Evolutionary conservation across 345 rosid species (phyloP).

Genomic region (Chamaenerion angustifolium): DNA sequence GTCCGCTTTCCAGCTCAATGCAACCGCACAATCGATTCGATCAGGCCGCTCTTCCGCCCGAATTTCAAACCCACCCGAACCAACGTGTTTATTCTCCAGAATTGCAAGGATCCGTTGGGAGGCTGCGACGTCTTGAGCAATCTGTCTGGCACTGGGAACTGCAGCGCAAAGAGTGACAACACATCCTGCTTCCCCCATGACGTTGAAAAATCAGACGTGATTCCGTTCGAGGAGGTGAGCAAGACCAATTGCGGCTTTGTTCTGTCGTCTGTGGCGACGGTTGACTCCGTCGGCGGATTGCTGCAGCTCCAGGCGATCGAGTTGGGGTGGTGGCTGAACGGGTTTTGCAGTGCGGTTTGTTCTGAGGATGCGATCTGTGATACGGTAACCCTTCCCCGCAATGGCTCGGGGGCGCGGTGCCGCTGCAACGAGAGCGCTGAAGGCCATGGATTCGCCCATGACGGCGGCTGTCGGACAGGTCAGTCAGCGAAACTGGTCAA

Average conservation of each 20-base stretch:
- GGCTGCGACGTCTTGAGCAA: constrained; percentile 27
- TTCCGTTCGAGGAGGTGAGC: constrained; percentile 15
- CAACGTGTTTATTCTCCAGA: constrained; percentile 49
- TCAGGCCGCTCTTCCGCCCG: constrained; percentile 19
- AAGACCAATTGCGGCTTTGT: constrained; percentile 20
- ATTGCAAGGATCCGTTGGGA: constrained; percentile 10
- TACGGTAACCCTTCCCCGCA: not conserved
- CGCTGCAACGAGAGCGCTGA: constrained; percentile 30
- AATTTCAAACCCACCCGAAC: constrained; percentile 27
- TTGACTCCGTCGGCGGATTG: constrained; percentile 12
- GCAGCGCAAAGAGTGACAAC: constrained; percentile 16
- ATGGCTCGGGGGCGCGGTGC: constrained; percentile 32
- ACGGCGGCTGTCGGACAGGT: constrained; percentile 55
- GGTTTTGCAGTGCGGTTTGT: constrained; percentile 20
- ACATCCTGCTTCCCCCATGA: constrained; percentile 29
- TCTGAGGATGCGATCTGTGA: constrained; percentile 14
- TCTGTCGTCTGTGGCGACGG: constrained; percentile 41
- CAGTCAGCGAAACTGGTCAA: constrained; percentile 16
- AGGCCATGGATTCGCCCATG: constrained; percentile 48
- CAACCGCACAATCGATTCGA: constrained; percentile 16
- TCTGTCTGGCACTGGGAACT: constrained; percentile 7
- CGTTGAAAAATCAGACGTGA: not conserved
- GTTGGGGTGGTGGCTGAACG: constrained; percentile 67
- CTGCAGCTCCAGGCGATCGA: constrained; percentile 37
- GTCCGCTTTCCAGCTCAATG: constrained; percentile 32